Evolutionary conservation across 176 grass and related monocot species (phyloP).

Genomic region (Miscanthus lutarioriparius): DNA sequence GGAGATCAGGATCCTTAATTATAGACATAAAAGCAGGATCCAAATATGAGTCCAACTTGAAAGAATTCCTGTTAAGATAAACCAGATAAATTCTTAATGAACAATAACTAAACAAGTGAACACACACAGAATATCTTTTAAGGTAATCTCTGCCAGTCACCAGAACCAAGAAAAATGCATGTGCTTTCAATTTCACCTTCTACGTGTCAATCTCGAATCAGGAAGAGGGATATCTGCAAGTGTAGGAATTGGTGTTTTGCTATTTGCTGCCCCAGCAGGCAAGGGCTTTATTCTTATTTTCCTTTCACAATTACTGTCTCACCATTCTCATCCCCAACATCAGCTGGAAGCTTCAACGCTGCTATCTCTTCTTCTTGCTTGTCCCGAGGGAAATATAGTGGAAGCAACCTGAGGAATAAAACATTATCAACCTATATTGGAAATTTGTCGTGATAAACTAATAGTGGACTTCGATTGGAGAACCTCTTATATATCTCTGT

Average conservation of each 20-base stretch:
- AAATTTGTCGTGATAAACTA: slow-evolving; percentile 24
- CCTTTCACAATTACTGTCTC: slow-evolving; percentile 92
- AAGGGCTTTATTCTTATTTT: slow-evolving; percentile 98
- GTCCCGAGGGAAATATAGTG: slow-evolving; percentile 93
- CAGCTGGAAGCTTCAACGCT: slow-evolving; percentile 79
- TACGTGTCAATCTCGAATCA: slow-evolving; percentile 64
- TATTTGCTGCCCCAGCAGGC: slow-evolving; percentile 52
- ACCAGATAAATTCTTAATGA: background rate
- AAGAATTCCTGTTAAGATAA: slow-evolving; percentile 61
- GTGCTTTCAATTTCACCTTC: slow-evolving; percentile 48
- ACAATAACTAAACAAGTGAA: slow-evolving; percentile 1
- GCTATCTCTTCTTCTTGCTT: slow-evolving; percentile 95
- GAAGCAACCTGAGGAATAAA: slow-evolving; percentile 72
- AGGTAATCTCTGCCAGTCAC: slow-evolving; percentile 14
- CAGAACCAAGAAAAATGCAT: background rate
- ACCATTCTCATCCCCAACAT: slow-evolving; percentile 99
- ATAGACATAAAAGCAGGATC: slow-evolving; percentile 98
- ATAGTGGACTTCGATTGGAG: background rate
- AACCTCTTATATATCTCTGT: slow-evolving; percentile 98
- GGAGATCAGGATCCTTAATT: slow-evolving; percentile 90
- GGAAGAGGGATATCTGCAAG: slow-evolving; percentile 60
- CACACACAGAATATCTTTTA: background rate
- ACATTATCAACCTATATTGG: slow-evolving; percentile 16
- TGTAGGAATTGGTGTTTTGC: slow-evolving; percentile 29
- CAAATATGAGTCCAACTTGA: slow-evolving; percentile 87